phyloP scores from a whole-genome alignment of 176 grass and related monocot species.

The Carex cristatella region DNA sequence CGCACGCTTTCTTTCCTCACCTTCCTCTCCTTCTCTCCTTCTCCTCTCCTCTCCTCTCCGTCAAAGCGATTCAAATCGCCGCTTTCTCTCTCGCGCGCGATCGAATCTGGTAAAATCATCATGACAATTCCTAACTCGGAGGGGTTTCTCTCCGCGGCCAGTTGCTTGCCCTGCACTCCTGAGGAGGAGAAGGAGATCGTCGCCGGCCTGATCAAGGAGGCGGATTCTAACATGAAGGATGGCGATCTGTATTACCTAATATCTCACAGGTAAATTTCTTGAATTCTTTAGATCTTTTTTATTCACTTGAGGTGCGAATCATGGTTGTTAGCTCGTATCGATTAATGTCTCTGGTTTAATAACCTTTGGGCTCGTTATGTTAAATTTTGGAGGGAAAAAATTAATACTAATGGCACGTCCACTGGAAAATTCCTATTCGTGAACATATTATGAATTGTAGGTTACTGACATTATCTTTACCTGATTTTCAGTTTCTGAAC shows the following conservation, averaged over 20 bases:
- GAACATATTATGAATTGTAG: neutral
- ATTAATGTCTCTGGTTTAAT: neutral
- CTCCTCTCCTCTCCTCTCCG: neutral
- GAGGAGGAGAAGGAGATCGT: constrained; percentile 68
- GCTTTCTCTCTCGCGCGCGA: neutral
- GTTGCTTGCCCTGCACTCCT: constrained; percentile 76
- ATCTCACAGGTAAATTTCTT: constrained; percentile 37
- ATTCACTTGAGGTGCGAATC: neutral
- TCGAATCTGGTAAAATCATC: neutral
- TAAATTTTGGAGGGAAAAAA: neutral
- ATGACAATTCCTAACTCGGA: constrained; percentile 87
- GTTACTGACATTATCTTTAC: neutral
- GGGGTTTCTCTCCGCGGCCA: constrained; percentile 48
- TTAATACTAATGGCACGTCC: neutral
- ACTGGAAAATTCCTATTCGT: neutral
- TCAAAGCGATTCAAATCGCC: neutral
- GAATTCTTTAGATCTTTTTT: neutral
- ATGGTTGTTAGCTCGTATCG: neutral
- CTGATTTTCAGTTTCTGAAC: neutral
- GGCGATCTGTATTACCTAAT: constrained; percentile 89
- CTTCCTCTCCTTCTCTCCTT: too few species aligned
- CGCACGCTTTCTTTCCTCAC: neutral
- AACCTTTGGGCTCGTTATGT: neutral
- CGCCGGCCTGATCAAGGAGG: constrained; percentile 33
- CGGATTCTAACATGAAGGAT: constrained; percentile 64